A percentile compares a stretch with the other conserved stretches of the same genome.
phyloP scores from a whole-genome alignment of 176 grass and related monocot genomes.

The Elaeis guineensis region DNA sequence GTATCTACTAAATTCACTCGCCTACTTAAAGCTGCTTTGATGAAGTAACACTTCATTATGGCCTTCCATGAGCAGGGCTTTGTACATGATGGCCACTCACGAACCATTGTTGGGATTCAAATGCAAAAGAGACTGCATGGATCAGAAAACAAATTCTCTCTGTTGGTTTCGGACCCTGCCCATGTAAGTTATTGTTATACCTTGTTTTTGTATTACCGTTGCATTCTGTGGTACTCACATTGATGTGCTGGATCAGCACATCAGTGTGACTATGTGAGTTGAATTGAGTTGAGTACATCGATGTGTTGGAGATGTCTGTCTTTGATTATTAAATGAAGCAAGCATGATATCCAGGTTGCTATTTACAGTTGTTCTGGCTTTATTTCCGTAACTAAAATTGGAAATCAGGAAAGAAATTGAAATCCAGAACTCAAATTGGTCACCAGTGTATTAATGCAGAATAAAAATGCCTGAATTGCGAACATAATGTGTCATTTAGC shows the following conservation, averaged over 20 bases:
- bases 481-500: no score
- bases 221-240: not conserved
- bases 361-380: no score
- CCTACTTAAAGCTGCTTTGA: not conserved
- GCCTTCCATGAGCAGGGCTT: slow-evolving; percentile 30
- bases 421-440: no score
- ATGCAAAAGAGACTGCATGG: slow-evolving; percentile 48
- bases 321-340: not conserved
- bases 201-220: not conserved
- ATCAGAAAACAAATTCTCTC: slow-evolving; percentile 39
- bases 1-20: no score
- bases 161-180: slow-evolving; percentile 63
- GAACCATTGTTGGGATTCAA: slow-evolving; percentile 92
- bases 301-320: not conserved
- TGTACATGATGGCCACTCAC: slow-evolving; percentile 92
- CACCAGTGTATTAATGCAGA: no score
- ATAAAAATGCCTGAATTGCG: no score
- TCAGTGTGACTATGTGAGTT: no score
- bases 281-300: not conserved
- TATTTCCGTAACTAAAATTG: no score
- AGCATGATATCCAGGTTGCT: no score
- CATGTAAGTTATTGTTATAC: slow-evolving; percentile 44
- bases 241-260: no score
- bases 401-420: no score
- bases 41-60: slow-evolving; percentile 1